These are phyloP conservation scores for Penicillium diatomitis DNA, from an alignment of 495 filamentous ascomycete species.

Conservation along the genomic window DNA sequence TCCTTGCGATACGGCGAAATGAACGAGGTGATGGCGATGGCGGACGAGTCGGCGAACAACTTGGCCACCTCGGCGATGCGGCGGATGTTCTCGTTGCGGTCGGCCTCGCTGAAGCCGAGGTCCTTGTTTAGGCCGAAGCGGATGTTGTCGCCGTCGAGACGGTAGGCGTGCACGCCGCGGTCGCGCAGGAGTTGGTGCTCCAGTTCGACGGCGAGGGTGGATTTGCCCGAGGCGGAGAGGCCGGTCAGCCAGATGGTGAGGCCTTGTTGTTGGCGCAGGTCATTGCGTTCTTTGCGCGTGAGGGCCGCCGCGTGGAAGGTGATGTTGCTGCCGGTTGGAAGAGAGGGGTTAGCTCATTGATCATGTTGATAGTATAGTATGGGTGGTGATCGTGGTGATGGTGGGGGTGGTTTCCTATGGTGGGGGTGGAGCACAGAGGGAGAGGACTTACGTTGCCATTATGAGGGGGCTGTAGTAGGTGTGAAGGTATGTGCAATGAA, in stretches of 20 bases:
- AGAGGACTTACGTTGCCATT: constrained; percentile 39
- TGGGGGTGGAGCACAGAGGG: neutral
- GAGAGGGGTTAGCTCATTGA: constrained; percentile 4
- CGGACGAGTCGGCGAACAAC: constrained; percentile 84
- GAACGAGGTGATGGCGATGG: constrained; percentile 87
- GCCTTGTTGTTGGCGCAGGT: constrained; percentile 71
- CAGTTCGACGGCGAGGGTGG: constrained; percentile 88
- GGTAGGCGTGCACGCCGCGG: constrained; percentile 76
- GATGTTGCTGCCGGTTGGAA: constrained; percentile 64
- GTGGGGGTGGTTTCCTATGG: neutral
- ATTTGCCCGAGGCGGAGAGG: constrained; percentile 90
- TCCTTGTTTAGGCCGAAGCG: constrained; percentile 97
- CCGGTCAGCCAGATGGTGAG: constrained; percentile 98
- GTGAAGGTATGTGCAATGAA: constrained; percentile 4
- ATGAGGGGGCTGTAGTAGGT: constrained; percentile 12
- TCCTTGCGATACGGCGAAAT: constrained; percentile 91
- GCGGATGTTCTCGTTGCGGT: constrained; percentile 95
- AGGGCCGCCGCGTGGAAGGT: constrained; percentile 93
- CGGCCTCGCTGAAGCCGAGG: constrained; percentile 84
- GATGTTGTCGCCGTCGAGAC: constrained; percentile 96
- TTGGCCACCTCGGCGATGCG: constrained; percentile 94
- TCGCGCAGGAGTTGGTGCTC: constrained; percentile 78
- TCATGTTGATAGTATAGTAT: neutral
- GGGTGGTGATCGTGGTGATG: neutral
- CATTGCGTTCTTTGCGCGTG: constrained; percentile 73